phyloP scores from a whole-genome alignment of 2,329 filamentous ascomycete genomes.

The Trichophyton mentagrophytes region DNA sequence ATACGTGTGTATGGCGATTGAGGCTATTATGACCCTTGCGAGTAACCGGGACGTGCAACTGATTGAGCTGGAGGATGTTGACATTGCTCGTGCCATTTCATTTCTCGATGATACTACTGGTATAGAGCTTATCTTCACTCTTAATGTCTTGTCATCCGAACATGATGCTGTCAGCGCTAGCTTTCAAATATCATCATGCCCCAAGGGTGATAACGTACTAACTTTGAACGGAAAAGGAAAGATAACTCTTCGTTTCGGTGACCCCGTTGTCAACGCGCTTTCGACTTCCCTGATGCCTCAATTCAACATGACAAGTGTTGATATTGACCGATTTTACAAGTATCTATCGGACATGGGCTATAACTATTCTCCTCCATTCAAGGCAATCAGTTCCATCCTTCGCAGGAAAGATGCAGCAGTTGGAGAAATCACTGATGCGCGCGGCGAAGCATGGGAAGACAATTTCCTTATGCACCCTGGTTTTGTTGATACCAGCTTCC shows the following conservation, averaged over 20 bases:
- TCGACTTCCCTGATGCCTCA: neutral
- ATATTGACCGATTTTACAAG: slow-evolving; percentile 14
- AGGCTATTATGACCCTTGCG: slow-evolving; percentile 14
- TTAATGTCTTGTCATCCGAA: neutral
- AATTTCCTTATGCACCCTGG: slow-evolving; percentile 13
- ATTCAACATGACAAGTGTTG: neutral
- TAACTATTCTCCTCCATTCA: slow-evolving; percentile 15
- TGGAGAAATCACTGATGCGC: neutral
- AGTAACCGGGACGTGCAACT: neutral
- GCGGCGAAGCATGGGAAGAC: neutral
- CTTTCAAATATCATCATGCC: slow-evolving; percentile 3
- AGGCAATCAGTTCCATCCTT: slow-evolving; percentile 7
- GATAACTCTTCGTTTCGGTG: neutral
- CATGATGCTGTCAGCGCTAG: slow-evolving; percentile 7
- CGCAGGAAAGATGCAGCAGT: neutral
- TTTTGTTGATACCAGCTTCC: slow-evolving; percentile 16
- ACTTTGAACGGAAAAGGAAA: slow-evolving; percentile 1
- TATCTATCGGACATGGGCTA: slow-evolving; percentile 15
- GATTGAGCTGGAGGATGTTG: slow-evolving; percentile 16
- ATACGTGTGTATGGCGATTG: slow-evolving; percentile 18
- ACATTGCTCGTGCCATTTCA: slow-evolving; percentile 14
- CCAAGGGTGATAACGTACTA: neutral
- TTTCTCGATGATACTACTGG: slow-evolving; percentile 3
- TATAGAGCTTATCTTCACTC: neutral
- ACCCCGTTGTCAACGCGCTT: slow-evolving; percentile 1